Base-by-base conservation (phyloP, 2,329 filamentous ascomycete species). In the Pezicula carpinea region DNA sequence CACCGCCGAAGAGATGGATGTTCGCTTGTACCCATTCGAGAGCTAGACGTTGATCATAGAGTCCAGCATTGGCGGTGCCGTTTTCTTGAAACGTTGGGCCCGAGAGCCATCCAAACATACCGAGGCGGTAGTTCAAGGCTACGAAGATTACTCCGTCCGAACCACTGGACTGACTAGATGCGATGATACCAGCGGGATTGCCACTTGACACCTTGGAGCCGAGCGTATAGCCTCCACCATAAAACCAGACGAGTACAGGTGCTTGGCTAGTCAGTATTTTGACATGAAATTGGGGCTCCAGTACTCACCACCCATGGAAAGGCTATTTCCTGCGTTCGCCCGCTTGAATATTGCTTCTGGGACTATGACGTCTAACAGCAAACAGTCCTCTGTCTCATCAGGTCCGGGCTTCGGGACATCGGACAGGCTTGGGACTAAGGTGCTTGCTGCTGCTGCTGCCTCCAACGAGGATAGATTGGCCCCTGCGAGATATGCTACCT, bases 21-120 rank as follows among this genome's bases (percentile, higher is more conserved):
- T 77, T 63, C 39, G 70, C 57, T 43, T 74, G 68, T 5, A 80
- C 69, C 77, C 78, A 82, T 53, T 78, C 64, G 7, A 82, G 62
- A 22, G 74, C 75, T 22, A 77, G 65, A 5, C 74, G 68, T 54
- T 80, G 76, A 49, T 80, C 76, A 47, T 70, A 65, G 0, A 78
- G 59, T 3, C 67, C 75, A 8, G 68, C 70, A 53, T 79, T 79
- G 4, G 71, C 63, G 6, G 64, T 64, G 8, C 70, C 73, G 48
- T 69, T 62, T 17, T 33, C 18, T 39, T 70, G 67, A 32, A 73
- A 61, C 18, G 59, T 70, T 19, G 69, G 66, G 35, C 69, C 75
- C 15, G 18, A 44, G 19, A 48, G 48, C 38, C 61, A 50, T 36
- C 62, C 62, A 15, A 61, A 64, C 18, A 64, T 54, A 22, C 64